Evolutionary conservation across 2,329 filamentous ascomycete species (phyloP).

Genomic region (Alternaria solani): DNA sequence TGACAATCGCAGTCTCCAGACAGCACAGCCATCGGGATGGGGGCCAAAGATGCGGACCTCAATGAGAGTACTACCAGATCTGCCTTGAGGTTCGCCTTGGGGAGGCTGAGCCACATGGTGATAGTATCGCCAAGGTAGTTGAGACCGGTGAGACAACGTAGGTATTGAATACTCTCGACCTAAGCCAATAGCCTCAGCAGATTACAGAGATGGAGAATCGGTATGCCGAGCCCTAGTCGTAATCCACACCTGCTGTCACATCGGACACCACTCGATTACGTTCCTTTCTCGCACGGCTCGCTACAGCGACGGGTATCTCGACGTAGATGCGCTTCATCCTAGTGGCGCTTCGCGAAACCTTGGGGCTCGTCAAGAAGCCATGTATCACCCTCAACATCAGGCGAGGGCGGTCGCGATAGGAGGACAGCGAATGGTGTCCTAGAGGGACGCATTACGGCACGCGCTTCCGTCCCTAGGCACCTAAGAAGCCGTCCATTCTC

Average conservation of each 20-base stretch:
- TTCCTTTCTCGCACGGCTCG: neutral
- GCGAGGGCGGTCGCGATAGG: neutral
- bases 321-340: neutral
- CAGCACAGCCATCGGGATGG: neutral
- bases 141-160: neutral
- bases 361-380: neutral
- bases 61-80: neutral
- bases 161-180: neutral
- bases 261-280: neutral
- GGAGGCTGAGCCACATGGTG: neutral
- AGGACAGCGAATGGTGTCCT: rapidly evolving
- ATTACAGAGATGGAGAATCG: neutral
- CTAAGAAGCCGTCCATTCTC: neutral
- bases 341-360: neutral
- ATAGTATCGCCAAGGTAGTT: neutral
- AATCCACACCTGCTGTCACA: too few relatives aligned
- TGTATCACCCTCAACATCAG: neutral
- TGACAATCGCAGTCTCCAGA: neutral
- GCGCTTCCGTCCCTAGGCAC: neutral
- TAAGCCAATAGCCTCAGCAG: neutral
- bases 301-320: too few relatives aligned
- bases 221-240: neutral
- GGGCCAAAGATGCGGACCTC: neutral
- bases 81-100: neutral
- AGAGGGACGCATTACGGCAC: neutral